Conservation (phyloP, 176 grass and related monocot species). For the Tuctoria greenei region DNA sequence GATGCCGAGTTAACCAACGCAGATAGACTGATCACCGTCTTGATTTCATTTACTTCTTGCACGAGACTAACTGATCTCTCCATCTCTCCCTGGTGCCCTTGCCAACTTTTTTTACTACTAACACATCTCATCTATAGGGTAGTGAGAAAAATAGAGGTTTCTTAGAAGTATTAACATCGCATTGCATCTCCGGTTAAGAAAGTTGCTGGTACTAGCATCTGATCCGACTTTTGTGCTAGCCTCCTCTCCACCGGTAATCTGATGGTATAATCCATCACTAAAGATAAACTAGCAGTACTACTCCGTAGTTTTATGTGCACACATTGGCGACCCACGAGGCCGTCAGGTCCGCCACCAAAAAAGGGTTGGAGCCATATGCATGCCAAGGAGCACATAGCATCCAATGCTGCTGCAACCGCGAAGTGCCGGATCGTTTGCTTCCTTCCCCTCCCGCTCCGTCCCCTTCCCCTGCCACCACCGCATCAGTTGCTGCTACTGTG, state of each 20-base stretch:
- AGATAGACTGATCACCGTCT: background rate
- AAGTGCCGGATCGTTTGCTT: constrained; percentile 14
- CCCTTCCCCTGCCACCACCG: background rate
- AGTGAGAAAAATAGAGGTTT: background rate
- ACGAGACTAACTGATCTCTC: background rate
- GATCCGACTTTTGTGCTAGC: background rate
- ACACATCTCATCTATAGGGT: background rate
- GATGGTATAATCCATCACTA: background rate
- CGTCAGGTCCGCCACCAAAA: constrained; percentile 5
- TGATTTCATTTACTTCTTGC: no score
- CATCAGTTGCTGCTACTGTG: background rate
- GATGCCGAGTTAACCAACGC: background rate
- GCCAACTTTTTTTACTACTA: background rate
- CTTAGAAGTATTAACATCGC: background rate
- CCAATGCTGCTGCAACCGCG: constrained; percentile 30
- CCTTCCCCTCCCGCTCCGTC: constrained; percentile 14
- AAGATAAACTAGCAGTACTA: background rate
- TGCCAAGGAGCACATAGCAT: constrained; percentile 22
- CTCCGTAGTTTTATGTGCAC: no score
- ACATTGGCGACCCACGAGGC: constrained; percentile 15
- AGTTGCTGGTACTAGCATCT: background rate
- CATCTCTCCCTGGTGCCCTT: background rate
- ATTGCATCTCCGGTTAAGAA: background rate
- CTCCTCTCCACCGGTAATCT: background rate
- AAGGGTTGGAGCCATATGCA: constrained; percentile 26